Evolutionary conservation across 2,329 filamentous ascomycete species (phyloP).

Genomic region (Aspergillus texensis): DNA sequence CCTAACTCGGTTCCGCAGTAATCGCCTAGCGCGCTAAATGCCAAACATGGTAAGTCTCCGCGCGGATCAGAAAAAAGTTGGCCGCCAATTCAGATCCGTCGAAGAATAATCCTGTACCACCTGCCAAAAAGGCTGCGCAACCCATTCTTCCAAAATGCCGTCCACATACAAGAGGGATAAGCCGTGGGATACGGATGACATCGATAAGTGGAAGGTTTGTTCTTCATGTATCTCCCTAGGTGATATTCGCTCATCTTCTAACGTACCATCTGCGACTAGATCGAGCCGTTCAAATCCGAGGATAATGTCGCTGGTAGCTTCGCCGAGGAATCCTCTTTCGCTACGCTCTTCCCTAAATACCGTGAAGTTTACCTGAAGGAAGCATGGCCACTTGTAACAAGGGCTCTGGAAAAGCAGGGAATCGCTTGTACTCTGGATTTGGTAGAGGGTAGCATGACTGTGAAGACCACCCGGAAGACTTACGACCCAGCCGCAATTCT

Average conservation of each 20-base stretch:
- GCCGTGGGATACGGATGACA: slow-evolving; percentile 94
- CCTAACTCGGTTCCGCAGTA: slow-evolving; percentile 12
- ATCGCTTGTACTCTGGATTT: slow-evolving; percentile 92
- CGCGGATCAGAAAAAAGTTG: slow-evolving; percentile 27
- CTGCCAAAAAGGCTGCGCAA: neutral
- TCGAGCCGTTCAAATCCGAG: slow-evolving; percentile 80
- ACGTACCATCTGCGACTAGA: slow-evolving; percentile 42
- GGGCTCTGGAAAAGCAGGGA: slow-evolving; percentile 80
- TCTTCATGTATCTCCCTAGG: neutral
- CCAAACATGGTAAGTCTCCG: slow-evolving; percentile 27
- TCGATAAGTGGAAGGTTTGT: slow-evolving; percentile 88
- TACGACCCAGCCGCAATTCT: slow-evolving; percentile 91
- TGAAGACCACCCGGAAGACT: slow-evolving; percentile 90
- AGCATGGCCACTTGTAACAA: slow-evolving; percentile 88
- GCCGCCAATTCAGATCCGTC: slow-evolving; percentile 13
- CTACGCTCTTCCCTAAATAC: slow-evolving; percentile 87
- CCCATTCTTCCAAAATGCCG: slow-evolving; percentile 63
- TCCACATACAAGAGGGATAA: slow-evolving; percentile 89
- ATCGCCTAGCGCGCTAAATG: neutral
- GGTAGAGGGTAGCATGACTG: slow-evolving; percentile 94
- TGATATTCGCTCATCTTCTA: slow-evolving; percentile 5
- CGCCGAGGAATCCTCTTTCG: slow-evolving; percentile 88
- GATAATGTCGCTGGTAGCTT: slow-evolving; percentile 87
- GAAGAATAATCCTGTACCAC: neutral
- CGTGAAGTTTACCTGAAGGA: slow-evolving; percentile 91